Evolutionary conservation across 1,284 basidiomycete species (phyloP).

Genomic region (Sporisorium graminicola): DNA sequence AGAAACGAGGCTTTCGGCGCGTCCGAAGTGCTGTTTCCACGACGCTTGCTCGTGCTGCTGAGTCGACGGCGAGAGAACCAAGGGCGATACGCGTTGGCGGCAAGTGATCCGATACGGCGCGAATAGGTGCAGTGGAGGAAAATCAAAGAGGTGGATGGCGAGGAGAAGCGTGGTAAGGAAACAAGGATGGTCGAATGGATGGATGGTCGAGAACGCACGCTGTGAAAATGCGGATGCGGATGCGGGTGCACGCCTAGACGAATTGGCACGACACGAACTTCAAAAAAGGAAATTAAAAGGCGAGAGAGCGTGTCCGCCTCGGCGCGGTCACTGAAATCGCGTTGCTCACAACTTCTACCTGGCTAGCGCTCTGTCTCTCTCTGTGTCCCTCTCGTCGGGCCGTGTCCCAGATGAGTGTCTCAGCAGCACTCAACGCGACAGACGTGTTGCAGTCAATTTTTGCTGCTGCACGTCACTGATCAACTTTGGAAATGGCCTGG

Average conservation of each 20-base stretch:
- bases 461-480: background rate
- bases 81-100: background rate
- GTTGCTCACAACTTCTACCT: background rate
- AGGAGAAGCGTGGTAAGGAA: background rate
- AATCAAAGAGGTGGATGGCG: background rate
- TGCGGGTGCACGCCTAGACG: conserved; percentile 6
- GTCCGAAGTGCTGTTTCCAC: background rate
- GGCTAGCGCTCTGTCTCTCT: background rate
- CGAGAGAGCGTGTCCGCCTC: conserved; percentile 12
- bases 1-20: conserved; percentile 1
- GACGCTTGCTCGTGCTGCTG: conserved; percentile 6
- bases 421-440: conserved; percentile 10
- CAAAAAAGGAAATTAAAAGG: background rate
- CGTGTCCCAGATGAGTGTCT: too few relatives aligned
- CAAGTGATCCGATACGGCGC: background rate
- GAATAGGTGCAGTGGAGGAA: background rate
- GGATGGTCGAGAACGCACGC: conserved; percentile 9
- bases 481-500: too few relatives aligned
- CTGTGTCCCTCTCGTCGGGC: too few relatives aligned
- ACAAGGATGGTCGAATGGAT: conserved; percentile 14
- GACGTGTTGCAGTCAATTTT: background rate
- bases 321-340: background rate
- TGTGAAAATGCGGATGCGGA: conserved; percentile 20
- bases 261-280: conserved; percentile 23
- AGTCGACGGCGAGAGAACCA: background rate